Conservation (phyloP, 1,284 basidiomycete species). For the Ceratobasidium papillatum region DNA sequence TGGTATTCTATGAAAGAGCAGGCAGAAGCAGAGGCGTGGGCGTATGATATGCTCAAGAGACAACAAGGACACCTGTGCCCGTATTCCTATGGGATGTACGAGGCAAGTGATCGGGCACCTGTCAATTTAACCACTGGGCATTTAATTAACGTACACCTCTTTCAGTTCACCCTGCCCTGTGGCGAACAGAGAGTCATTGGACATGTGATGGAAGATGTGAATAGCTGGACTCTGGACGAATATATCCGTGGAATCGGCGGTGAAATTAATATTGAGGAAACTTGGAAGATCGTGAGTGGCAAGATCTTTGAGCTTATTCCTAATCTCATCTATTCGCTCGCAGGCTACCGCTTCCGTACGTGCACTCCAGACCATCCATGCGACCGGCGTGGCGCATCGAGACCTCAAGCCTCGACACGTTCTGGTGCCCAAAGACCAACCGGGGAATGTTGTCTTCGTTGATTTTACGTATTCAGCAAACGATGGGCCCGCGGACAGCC, state of each 20-base stretch:
- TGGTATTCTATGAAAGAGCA: conserved; percentile 42
- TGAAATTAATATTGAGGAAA: conserved; percentile 38
- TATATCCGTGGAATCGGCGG: conserved; percentile 35
- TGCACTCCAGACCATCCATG: conserved; percentile 33
- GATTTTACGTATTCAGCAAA: conserved; percentile 41
- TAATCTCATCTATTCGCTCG: conserved; percentile 16
- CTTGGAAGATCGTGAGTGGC: conserved; percentile 38
- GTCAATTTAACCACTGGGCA: conserved; percentile 14
- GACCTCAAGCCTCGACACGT: conserved; percentile 41
- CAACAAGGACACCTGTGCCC: conserved; percentile 39
- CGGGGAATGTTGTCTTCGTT: conserved; percentile 40
- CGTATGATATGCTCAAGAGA: conserved; percentile 37
- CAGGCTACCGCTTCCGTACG: conserved; percentile 33
- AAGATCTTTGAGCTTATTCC: not conserved
- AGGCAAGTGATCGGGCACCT: conserved; percentile 10
- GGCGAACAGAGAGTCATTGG: conserved; percentile 41
- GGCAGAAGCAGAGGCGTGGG: conserved; percentile 40
- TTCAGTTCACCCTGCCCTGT: conserved; percentile 38
- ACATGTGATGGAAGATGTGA: conserved; percentile 42
- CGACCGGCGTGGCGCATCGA: conserved; percentile 38
- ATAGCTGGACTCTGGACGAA: conserved; percentile 40
- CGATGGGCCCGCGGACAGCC: conserved; percentile 40
- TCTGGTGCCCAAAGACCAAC: conserved; percentile 39
- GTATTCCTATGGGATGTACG: conserved; percentile 41
- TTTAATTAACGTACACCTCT: conserved; percentile 2